Percentiles rank a stretch among this genome's conserved stretches.
Evolutionary conservation across 305 asterid genomes (phyloP).

Genomic region (Plantago lanceolata): DNA sequence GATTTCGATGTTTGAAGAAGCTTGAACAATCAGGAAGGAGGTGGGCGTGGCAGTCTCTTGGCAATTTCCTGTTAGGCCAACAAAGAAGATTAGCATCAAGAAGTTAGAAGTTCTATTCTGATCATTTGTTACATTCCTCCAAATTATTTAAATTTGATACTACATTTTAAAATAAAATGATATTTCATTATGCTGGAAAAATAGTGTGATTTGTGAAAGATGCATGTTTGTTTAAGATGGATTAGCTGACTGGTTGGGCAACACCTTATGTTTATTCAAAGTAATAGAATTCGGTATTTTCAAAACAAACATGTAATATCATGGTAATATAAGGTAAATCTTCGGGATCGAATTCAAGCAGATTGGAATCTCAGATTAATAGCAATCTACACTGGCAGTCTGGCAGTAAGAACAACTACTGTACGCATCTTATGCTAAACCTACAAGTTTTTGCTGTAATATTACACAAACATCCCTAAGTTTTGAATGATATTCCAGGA

Average conservation of each 20-base stretch:
- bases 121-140: neutral
- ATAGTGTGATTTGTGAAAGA: too few species aligned
- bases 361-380: neutral
- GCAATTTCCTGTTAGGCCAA: conserved; percentile 67
- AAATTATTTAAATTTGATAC: too few species aligned
- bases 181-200: too few species aligned
- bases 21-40: conserved; percentile 39
- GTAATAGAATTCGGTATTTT: neutral
- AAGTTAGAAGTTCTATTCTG: neutral
- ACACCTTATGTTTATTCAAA: neutral
- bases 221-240: neutral
- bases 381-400: too few species aligned
- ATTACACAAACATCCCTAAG: neutral
- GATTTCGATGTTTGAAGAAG: conserved; percentile 2
- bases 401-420: too few species aligned
- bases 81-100: conserved; percentile 4
- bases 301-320: too few species aligned
- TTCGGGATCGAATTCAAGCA: neutral
- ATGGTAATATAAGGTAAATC: neutral
- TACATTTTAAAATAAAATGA: too few species aligned
- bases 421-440: neutral
- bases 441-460: neutral
- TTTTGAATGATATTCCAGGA: neutral
- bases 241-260: neutral
- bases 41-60: conserved; percentile 80